Percentiles rank a stretch among this genome's conserved stretches.
phyloP scores from a whole-genome alignment of 2,329 filamentous ascomycete genomes.

The Fusarium papillatum region DNA sequence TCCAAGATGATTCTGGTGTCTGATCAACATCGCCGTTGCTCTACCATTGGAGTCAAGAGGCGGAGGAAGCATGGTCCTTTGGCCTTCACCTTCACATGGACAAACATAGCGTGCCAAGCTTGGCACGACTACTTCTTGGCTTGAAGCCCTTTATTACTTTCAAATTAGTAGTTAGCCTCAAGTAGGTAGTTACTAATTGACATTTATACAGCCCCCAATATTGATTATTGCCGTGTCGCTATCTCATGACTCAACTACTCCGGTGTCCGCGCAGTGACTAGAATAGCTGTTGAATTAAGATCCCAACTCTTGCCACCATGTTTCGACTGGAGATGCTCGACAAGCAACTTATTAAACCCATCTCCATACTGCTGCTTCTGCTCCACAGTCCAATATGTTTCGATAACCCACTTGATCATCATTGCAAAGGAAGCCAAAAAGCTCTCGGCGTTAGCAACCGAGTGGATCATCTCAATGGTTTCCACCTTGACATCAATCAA shows the following conservation, averaged over 20 bases:
- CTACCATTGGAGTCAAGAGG: not conserved
- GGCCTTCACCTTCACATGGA: not conserved
- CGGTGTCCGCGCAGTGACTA: not conserved
- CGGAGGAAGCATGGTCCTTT: not conserved
- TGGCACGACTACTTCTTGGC: not conserved
- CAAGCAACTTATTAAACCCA: not conserved
- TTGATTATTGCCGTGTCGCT: not conserved
- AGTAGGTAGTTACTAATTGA: not conserved
- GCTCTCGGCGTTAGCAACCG: not conserved
- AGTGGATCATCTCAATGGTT: not conserved
- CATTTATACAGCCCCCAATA: accelerated
- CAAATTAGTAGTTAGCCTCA: not conserved
- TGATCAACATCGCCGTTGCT: not conserved
- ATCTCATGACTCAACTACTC: not conserved
- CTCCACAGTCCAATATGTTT: not conserved
- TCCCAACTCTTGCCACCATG: not conserved
- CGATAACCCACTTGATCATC: not conserved
- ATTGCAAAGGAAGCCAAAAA: not conserved
- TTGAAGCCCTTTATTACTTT: not conserved
- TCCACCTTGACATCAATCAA: not conserved
- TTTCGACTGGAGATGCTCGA: not conserved
- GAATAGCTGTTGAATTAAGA: not conserved
- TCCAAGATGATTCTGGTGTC: constrained; percentile 4
- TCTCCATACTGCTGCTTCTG: not conserved
- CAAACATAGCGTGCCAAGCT: not conserved